A percentile compares a stretch with the other conserved stretches of the same genome.
Evolutionary conservation across 164 flowering plant species (phyloP).

Genomic region (Tinospora cordifolia): DNA sequence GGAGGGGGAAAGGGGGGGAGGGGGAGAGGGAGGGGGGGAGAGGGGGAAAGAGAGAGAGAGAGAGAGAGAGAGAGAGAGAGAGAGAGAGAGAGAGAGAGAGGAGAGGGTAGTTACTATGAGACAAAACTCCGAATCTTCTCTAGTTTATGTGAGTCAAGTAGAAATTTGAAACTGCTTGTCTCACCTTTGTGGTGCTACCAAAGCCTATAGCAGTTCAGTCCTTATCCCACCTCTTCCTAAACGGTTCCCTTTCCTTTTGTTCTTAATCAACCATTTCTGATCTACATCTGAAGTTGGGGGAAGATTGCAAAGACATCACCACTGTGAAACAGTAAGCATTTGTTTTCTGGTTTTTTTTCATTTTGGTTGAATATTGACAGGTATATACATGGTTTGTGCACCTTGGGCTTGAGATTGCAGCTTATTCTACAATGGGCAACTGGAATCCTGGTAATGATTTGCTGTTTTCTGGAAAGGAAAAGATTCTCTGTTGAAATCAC

Average conservation of each 20-base stretch:
- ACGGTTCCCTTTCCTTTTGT: not conserved
- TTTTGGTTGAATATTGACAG: constrained; percentile 48
- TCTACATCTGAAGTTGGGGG: constrained; percentile 8
- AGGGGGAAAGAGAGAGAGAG: too few relatives aligned
- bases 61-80: too few relatives aligned
- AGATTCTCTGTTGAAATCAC: constrained; percentile 56
- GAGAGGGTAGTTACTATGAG: not conserved
- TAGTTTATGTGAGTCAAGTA: not conserved
- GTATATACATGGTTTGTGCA: constrained; percentile 48
- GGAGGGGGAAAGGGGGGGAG: too few relatives aligned
- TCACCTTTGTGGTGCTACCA: not conserved
- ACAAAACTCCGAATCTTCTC: not conserved
- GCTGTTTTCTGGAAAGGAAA: constrained; percentile 78
- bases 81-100: too few relatives aligned
- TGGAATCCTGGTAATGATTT: constrained; percentile 79
- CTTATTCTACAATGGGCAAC: constrained; percentile 90
- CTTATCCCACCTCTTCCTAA: not conserved
- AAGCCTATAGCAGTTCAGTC: not conserved
- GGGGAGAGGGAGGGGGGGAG: too few relatives aligned
- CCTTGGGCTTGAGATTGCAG: constrained; percentile 81
- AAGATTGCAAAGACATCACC: constrained; percentile 16
- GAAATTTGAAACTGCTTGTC: not conserved
- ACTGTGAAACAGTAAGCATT: constrained; percentile 29
- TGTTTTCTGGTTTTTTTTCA: constrained; percentile 31
- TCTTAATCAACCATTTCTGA: not conserved